Evolutionary conservation across 192 early-diverging fungal species (phyloP), one percentile per base, ranked within the genome.

Genomic region (Coemansia erecta): DNA sequence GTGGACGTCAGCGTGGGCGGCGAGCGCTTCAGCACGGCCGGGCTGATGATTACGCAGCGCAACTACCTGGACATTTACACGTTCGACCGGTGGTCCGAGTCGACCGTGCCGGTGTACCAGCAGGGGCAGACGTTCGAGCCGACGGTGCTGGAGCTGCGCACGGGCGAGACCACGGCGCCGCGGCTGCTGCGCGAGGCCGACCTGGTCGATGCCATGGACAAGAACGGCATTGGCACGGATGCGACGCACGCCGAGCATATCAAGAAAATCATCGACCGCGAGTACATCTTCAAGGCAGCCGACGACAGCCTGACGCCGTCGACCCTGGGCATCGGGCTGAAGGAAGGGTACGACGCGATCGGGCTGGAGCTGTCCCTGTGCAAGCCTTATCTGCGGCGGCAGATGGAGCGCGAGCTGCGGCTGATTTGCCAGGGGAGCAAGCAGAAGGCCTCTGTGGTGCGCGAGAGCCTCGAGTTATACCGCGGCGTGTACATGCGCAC

Each of bases 161-260:
- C 68, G 2, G 89, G 91, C 1, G 46, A 48, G 0, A 98, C 97
- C 0, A 75, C 73, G 0, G 77, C 85, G 6, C 97, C 95, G 0
- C 81, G 81, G 18, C 82, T 91, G 37, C 72, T 99, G 18, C 91
- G 87, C 0, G 94, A 95, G 60, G 77, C 85, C 11, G 94, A 98
- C 26, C 80, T 99, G 33, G 93, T 99, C 63, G 81, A 80, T 0
- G 57, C 90, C 19, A 97, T 99, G 94, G 92, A 98, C 56, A 87
- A 90, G 69, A 89, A 90, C 62, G 92, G 91, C 15, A 98, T 99
- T 41, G 97, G 94, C 13, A 99, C 97, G 7, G 97, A 99, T 70
- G 95, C 97, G 0, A 99, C 95, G 0, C 97, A 98, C 28, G 89
- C 89, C 8, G 90, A 95, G 33, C 95, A 98, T 55, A 99, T 99